A percentile compares a stretch with the other conserved stretches of the same genome.
These are phyloP conservation scores for Taphrina betulina DNA, from an alignment of 1,139 yeast species.

Conservation along the genomic window DNA sequence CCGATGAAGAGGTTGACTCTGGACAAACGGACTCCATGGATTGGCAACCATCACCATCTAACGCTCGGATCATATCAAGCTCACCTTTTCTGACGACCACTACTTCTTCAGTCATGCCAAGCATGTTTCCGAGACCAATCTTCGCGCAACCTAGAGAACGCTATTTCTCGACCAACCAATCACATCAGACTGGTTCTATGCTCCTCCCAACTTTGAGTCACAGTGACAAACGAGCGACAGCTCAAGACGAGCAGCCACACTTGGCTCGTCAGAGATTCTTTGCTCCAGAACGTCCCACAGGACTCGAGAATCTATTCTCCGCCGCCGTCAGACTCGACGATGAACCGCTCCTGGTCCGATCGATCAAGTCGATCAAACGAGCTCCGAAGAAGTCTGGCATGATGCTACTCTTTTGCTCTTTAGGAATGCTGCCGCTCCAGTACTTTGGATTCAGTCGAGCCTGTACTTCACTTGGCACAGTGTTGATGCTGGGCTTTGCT, in stretches of 20 bases:
- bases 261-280: constrained; percentile 35
- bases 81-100: constrained; percentile 3
- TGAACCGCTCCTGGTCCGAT: constrained; percentile 34
- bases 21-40: constrained; percentile 26
- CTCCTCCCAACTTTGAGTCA: neutral
- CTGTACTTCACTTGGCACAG: no score
- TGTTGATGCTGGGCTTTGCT: no score
- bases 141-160: constrained; percentile 17
- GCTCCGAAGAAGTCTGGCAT: no score
- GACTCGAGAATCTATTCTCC: constrained; percentile 33
- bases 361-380: constrained; percentile 24
- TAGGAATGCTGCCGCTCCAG: no score
- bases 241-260: neutral
- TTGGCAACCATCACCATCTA: constrained; percentile 27
- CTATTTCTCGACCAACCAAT: constrained; percentile 6
- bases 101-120: neutral
- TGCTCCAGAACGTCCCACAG: constrained; percentile 35
- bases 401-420: no score
- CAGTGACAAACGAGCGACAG: neutral
- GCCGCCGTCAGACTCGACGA: constrained; percentile 34
- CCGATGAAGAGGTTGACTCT: neutral
- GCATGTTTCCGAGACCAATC: constrained; percentile 15
- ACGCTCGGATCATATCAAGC: neutral
- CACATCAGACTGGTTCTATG: neutral
- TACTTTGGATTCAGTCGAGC: no score